Conservation (phyloP, 306 rosid genomes). For the Senna siamea region DNA sequence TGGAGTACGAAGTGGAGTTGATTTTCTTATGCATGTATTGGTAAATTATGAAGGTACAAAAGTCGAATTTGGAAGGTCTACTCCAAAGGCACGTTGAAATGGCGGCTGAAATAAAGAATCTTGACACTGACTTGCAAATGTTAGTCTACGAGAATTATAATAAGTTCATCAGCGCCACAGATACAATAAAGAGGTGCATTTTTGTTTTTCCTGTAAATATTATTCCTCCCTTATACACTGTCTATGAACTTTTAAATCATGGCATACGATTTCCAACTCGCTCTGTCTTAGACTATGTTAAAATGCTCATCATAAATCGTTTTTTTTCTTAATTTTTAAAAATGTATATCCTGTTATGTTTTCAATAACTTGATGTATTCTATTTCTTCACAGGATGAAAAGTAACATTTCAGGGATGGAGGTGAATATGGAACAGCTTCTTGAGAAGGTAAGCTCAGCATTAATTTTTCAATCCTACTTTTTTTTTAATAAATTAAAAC, state of each 20-base stretch:
- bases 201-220: not conserved
- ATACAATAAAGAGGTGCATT: constrained; percentile 73
- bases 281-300: not conserved
- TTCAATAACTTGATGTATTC: not conserved
- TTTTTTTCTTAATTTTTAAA: too few species aligned
- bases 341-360: not conserved
- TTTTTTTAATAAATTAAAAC: not conserved
- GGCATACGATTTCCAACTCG: constrained; percentile 9
- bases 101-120: constrained; percentile 96
- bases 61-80: constrained; percentile 80
- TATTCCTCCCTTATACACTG: not conserved
- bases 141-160: constrained; percentile 87
- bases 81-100: constrained; percentile 80
- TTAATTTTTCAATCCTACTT: constrained; percentile 15
- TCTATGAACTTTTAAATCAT: not conserved
- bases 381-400: constrained; percentile 67
- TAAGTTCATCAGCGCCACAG: constrained; percentile 91
- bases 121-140: constrained; percentile 94
- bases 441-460: constrained; percentile 60
- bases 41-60: constrained; percentile 54
- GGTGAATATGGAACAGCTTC: constrained; percentile 84
- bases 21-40: not conserved
- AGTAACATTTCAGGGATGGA: constrained; percentile 93
- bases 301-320: not conserved
- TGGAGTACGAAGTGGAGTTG: not conserved